Conservation (phyloP, 768 basidiomycete genomes). For the Mrakia gelida region DNA sequence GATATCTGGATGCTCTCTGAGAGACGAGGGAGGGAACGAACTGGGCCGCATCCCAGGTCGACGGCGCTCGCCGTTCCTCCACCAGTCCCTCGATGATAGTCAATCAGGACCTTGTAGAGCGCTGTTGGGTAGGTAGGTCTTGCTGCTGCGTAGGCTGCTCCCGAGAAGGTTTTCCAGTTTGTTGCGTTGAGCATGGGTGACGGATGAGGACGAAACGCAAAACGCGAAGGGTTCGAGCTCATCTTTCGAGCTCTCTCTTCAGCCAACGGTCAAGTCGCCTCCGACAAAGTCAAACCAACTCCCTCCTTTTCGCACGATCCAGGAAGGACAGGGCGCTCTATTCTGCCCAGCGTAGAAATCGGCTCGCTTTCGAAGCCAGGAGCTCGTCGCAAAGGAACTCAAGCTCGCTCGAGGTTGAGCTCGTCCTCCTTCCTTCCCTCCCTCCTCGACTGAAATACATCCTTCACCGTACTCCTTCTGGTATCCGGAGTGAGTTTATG, state of each 20-base stretch:
- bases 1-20: neutral
- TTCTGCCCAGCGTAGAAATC: no score
- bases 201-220: no score
- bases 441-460: neutral
- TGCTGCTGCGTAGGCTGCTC: conserved; percentile 2
- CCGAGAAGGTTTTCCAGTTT: conserved; percentile 22
- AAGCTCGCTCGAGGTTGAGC: neutral
- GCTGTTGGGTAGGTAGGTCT: conserved; percentile 10
- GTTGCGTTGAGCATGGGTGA: neutral
- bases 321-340: no score
- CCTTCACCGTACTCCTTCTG: neutral
- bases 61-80: conserved; percentile 15
- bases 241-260: no score
- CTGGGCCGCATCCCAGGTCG: conserved; percentile 29
- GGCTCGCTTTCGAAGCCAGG: no score
- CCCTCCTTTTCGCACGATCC: no score
- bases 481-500: neutral
- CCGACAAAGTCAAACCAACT: no score
- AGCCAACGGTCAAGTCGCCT: no score
- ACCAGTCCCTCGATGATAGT: conserved; percentile 5
- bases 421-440: neutral
- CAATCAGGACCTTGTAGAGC: neutral
- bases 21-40: neutral
- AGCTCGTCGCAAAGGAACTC: neutral
- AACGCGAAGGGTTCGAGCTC: no score